phyloP scores from a whole-genome alignment of 2,329 filamentous ascomycete genomes.

The Lojkania enalia region DNA sequence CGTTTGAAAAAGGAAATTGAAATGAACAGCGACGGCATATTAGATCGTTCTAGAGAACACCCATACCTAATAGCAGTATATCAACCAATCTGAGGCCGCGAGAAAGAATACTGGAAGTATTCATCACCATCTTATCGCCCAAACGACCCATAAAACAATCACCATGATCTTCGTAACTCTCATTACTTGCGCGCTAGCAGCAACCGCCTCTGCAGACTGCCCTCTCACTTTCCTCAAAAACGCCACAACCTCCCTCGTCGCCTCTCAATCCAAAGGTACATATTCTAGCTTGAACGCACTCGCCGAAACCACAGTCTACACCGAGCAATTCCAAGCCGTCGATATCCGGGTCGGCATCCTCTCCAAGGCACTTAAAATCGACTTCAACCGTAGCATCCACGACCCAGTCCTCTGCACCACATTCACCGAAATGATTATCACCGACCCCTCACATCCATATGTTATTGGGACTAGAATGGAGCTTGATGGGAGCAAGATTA shows the following conservation, averaged over 20 bases:
- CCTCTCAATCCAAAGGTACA: slow-evolving; percentile 2
- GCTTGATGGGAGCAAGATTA: slow-evolving; percentile 17
- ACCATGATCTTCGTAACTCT: too few species aligned
- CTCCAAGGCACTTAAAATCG: slow-evolving; percentile 21
- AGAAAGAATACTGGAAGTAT: too few species aligned
- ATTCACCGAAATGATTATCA: slow-evolving; percentile 26
- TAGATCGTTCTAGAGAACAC: too few species aligned
- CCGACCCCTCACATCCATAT: slow-evolving; percentile 21
- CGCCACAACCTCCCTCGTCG: slow-evolving; percentile 1
- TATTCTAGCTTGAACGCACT: slow-evolving; percentile 3
- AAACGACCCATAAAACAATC: too few species aligned
- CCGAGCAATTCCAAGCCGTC: slow-evolving; percentile 21
- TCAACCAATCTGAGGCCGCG: too few species aligned
- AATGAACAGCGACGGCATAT: too few species aligned
- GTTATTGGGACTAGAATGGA: slow-evolving; percentile 24
- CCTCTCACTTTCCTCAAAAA: slow-evolving; percentile 5
- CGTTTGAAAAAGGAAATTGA: too few species aligned
- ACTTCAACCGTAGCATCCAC: slow-evolving; percentile 19
- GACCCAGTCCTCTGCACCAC: slow-evolving; percentile 24
- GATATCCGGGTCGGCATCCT: slow-evolving; percentile 24
- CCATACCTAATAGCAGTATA: too few species aligned
- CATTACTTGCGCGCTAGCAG: too few species aligned
- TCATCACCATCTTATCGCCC: too few species aligned
- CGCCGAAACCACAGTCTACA: slow-evolving; percentile 14
- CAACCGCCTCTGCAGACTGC: slow-evolving; percentile 2